These are phyloP conservation scores for Triticum monococcum DNA, from an alignment of 176 grass and related monocot species.

Conservation along the genomic window DNA sequence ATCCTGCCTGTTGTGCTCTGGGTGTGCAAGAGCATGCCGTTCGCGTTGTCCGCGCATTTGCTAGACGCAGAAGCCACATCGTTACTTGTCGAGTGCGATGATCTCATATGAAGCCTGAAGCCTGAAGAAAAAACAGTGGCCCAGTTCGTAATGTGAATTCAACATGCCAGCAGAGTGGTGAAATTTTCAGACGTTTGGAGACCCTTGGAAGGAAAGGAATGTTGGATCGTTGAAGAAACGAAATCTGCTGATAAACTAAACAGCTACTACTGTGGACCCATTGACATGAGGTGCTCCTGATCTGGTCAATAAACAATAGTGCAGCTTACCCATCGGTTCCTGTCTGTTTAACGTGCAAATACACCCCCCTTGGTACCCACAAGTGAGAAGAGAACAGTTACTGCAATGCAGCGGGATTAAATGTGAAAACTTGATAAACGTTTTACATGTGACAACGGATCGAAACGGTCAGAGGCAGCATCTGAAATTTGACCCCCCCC, in stretches of 20 bases:
- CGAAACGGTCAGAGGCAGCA: neutral
- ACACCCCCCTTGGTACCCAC: neutral
- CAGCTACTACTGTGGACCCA: neutral
- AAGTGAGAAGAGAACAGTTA: neutral
- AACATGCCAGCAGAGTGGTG: neutral
- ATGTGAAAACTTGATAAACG: neutral
- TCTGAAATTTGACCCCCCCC: neutral
- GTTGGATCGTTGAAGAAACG: neutral
- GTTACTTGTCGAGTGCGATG: conserved; percentile 1
- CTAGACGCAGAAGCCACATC: conserved; percentile 19
- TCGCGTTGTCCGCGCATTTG: conserved; percentile 38
- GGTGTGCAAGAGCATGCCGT: conserved; percentile 10
- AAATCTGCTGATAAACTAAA: neutral
- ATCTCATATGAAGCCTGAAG: neutral
- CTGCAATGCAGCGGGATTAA: neutral
- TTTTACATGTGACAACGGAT: neutral
- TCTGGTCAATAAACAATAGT: conserved; percentile 12
- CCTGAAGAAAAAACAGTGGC: neutral
- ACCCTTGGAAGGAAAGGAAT: neutral
- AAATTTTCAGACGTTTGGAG: neutral
- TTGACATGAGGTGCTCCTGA: neutral
- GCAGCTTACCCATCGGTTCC: neutral
- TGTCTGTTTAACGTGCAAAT: neutral
- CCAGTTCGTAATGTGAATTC: neutral
- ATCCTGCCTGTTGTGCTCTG: neutral